A percentile compares a stretch with the other conserved stretches of the same genome.
These are phyloP conservation scores for Raphanus hybrid DNA, from an alignment of 441 rosid species.

Conservation along the genomic window DNA sequence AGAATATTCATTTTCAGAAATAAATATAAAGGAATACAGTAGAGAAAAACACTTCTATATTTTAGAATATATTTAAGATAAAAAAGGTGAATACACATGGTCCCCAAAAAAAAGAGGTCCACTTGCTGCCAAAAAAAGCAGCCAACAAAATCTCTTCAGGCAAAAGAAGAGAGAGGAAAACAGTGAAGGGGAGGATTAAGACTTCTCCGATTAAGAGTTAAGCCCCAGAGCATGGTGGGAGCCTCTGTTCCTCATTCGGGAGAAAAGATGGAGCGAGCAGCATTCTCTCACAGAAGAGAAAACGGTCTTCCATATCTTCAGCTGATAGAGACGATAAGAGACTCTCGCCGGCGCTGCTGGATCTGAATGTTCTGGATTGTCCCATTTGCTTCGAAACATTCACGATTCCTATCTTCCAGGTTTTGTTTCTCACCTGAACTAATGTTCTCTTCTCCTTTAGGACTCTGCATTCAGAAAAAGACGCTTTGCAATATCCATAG, in stretches of 20 bases:
- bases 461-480: neutral
- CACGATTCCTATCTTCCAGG: slow-evolving; percentile 31
- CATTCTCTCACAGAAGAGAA: neutral
- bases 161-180: no score
- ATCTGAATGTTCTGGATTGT: slow-evolving; percentile 9
- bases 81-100: no score
- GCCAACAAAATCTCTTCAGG: no score
- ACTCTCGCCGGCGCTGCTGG: slow-evolving; percentile 9
- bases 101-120: no score
- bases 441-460: no score
- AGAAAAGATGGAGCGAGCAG: neutral
- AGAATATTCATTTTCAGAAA: no score
- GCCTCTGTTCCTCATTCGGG: neutral
- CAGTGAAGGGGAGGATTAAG: no score
- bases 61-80: no score
- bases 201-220: no score
- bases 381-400: slow-evolving; percentile 20
- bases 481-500: neutral
- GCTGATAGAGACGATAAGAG: neutral
- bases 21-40: no score
- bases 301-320: neutral
- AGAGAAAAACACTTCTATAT: no score
- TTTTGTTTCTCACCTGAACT: neutral
- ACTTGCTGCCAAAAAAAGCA: no score
- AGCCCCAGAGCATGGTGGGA: neutral